These are phyloP conservation scores for Cnidoscolus chayamansa DNA, from an alignment of 441 rosid species.

Conservation along the genomic window DNA sequence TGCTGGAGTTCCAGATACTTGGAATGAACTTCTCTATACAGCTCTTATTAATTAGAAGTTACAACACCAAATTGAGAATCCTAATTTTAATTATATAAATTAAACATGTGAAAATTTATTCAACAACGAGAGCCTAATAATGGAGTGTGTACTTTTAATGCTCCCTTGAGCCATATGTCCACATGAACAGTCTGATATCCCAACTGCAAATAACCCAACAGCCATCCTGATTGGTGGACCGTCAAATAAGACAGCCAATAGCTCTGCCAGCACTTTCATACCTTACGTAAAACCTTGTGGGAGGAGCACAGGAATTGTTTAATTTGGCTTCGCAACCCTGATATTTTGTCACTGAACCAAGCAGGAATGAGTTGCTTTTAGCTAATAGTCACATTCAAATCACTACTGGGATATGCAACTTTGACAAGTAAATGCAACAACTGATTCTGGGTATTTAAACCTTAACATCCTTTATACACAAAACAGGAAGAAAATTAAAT, in stretches of 20 bases:
- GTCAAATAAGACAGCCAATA: too few species aligned
- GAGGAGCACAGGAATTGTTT: too few species aligned
- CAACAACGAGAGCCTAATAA: background rate
- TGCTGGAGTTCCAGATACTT: conserved; percentile 83
- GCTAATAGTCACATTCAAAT: background rate
- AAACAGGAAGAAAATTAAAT: conserved; percentile 15
- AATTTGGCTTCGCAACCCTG: too few species aligned
- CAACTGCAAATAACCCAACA: too few species aligned
- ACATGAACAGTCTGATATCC: too few species aligned
- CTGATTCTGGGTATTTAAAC: background rate
- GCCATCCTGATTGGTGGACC: too few species aligned
- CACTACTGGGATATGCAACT: background rate
- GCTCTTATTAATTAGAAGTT: conserved; percentile 27
- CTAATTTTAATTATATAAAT: background rate
- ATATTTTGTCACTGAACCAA: background rate
- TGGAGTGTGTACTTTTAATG: too few species aligned
- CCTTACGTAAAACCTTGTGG: too few species aligned
- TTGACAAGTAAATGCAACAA: background rate
- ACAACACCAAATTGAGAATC: background rate
- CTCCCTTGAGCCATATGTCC: too few species aligned
- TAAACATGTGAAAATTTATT: too few species aligned
- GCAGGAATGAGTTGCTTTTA: background rate
- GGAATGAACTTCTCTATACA: conserved; percentile 75
- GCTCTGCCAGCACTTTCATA: too few species aligned
- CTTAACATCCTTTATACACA: conserved; percentile 34